Conservation (phyloP, 805 yeast genomes). For the Barnettozyma pratensis region DNA sequence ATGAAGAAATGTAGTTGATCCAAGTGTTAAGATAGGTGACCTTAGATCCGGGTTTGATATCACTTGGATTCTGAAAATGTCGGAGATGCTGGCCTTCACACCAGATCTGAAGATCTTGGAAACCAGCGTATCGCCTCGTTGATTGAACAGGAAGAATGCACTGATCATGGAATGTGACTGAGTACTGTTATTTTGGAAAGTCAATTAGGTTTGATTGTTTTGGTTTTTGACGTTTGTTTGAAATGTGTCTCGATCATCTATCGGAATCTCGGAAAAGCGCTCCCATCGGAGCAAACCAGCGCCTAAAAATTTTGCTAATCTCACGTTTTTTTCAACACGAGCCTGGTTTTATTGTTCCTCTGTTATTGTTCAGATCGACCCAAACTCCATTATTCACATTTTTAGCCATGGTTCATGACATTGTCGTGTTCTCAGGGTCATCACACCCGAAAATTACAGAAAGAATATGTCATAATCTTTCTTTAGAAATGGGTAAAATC, state of each 20-base stretch:
- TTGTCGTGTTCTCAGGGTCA: slow-evolving; percentile 85
- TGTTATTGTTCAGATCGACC: neutral
- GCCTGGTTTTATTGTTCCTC: too few species aligned
- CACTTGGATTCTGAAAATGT: slow-evolving; percentile 89
- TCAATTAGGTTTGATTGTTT: neutral
- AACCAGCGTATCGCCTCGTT: slow-evolving; percentile 78
- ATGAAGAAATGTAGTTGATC: slow-evolving; percentile 87
- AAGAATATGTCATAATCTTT: slow-evolving; percentile 69
- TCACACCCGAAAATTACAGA: slow-evolving; percentile 79
- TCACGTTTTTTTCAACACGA: too few species aligned
- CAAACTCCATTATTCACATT: neutral
- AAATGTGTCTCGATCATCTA: too few species aligned
- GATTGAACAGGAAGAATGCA: slow-evolving; percentile 61
- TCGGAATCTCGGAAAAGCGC: too few species aligned
- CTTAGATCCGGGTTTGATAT: slow-evolving; percentile 60
- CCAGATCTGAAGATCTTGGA: slow-evolving; percentile 72
- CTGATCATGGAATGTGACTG: neutral
- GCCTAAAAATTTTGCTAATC: too few species aligned
- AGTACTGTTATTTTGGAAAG: too few species aligned
- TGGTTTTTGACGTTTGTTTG: neutral
- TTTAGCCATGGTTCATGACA: slow-evolving; percentile 54
- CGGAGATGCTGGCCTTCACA: slow-evolving; percentile 72
- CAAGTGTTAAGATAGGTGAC: slow-evolving; percentile 77
- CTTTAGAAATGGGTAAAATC: slow-evolving; percentile 68
- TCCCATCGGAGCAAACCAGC: too few species aligned